These are phyloP conservation scores for Purshia tridentata DNA, from an alignment of 306 rosid species.

Conservation along the genomic window DNA sequence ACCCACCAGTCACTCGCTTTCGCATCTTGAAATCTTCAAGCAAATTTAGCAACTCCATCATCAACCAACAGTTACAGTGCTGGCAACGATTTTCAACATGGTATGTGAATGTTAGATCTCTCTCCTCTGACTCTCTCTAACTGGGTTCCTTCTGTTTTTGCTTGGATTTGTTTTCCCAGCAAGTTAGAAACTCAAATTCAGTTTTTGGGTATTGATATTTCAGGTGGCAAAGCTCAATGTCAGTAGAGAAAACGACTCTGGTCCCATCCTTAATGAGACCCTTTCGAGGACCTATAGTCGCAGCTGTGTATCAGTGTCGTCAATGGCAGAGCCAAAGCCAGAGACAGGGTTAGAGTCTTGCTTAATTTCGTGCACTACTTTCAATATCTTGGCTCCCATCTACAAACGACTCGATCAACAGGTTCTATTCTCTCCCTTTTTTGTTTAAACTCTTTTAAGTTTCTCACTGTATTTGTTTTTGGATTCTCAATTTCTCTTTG, in stretches of 20 bases:
- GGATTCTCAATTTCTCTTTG: slow-evolving; percentile 4
- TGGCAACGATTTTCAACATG: slow-evolving; percentile 12
- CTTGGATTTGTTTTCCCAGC: slow-evolving; percentile 1
- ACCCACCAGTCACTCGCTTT: not conserved
- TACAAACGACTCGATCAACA: slow-evolving; percentile 82
- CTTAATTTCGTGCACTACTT: slow-evolving; percentile 72
- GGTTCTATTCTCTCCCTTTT: slow-evolving; percentile 37
- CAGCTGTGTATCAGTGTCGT: slow-evolving; percentile 25
- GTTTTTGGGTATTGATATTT: not conserved
- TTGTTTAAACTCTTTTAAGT: not conserved
- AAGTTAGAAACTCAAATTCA: not conserved
- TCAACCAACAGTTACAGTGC: not conserved
- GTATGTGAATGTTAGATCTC: slow-evolving; percentile 1
- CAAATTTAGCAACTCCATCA: slow-evolving; percentile 7
- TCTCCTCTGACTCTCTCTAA: not conserved
- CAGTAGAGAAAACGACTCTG: slow-evolving; percentile 11
- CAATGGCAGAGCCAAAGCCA: slow-evolving; percentile 33
- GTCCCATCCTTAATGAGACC: slow-evolving; percentile 23
- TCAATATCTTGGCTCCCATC: slow-evolving; percentile 80
- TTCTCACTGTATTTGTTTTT: not conserved
- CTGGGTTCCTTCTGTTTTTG: not conserved
- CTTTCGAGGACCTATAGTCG: slow-evolving; percentile 35
- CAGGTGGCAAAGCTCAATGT: slow-evolving; percentile 12
- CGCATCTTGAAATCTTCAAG: not conserved
- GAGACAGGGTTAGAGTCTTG: slow-evolving; percentile 32